phyloP scores from a whole-genome alignment of 176 grass and related monocot genomes.

The Olyra latifolia region DNA sequence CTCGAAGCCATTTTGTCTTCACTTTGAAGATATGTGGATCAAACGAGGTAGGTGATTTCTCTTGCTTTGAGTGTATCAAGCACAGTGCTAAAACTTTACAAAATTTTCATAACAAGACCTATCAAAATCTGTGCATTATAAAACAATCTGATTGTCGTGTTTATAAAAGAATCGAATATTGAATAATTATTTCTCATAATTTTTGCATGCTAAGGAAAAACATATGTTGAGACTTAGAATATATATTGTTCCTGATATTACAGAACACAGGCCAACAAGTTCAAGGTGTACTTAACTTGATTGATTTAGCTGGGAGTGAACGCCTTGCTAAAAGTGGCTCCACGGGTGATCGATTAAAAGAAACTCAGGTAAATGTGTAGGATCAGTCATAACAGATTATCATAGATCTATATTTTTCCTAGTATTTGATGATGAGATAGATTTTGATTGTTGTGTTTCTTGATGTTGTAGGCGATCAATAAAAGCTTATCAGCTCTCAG shows the following conservation, averaged over 20 bases:
- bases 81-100: neutral
- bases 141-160: neutral
- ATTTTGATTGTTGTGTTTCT: neutral
- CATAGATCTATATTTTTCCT: neutral
- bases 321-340: slow-evolving; percentile 89
- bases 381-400: neutral
- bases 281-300: slow-evolving; percentile 81
- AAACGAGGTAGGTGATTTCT: slow-evolving; percentile 60
- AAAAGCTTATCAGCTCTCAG: slow-evolving; percentile 90
- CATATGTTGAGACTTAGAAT: neutral
- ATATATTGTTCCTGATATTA: neutral
- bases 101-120: neutral
- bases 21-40: slow-evolving; percentile 79
- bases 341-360: slow-evolving; percentile 88
- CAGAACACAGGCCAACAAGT: slow-evolving; percentile 89
- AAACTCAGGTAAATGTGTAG: slow-evolving; percentile 67
- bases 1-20: slow-evolving; percentile 92
- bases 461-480: slow-evolving; percentile 70
- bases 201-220: neutral
- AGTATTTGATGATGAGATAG: neutral
- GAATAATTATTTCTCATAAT: neutral
- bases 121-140: neutral
- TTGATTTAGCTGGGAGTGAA: slow-evolving; percentile 97
- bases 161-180: neutral
- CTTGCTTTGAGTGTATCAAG: neutral